Evolutionary conservation across 192 early-diverging fungal species (phyloP), one percentile per base, ranked within the genome.

Genomic region (Coemansia guatemalensis): DNA sequence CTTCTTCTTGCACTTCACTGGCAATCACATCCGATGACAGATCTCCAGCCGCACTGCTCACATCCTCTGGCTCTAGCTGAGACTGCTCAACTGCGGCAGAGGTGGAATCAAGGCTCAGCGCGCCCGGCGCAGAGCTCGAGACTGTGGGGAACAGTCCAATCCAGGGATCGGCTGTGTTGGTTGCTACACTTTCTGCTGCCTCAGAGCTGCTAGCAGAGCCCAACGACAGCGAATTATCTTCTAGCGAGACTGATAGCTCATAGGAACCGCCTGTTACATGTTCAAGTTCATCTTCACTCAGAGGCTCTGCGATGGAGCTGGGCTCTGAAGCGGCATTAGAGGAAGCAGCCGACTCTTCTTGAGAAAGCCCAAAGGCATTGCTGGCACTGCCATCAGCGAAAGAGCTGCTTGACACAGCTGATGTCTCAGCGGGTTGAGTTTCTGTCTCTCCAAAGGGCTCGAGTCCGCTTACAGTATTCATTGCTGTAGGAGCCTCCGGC

Each of bases 221-320:
- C 27, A 62, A 23, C 8, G 64, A 52, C 24, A 58, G 47, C 14
- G 67, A 62, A 8, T 62, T 52, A 41, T 62, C 67, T 35, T 68
- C 59, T 2, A 56, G 48, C 14, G 41, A 22, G 55, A 50, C 67
- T 2, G 67, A 56, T 18, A 54, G 30, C n/a, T 47, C 67, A 26
- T 58, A 49, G 18, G 47, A 48, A 14, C 33, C 59, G 26, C 50
- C 22, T 12, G 52, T 44, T 5, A 25, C 33, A 20, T 23, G 52
- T 8, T 32, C 61, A 35, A 54, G n/a, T 1, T 54, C 52, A n/a
- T 24, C 18, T 11, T 53, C 61, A 29, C 18, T 39, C 2, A 17
- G 35, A n/a, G 39, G 39, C 14, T 44, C 39, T 11, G 39, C 14
- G 17, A 44, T 44, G 12, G 39, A 17, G 39, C 14, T 44, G 14